A percentile compares a stretch with the other conserved stretches of the same genome.
Conservation (phyloP, 2,329 filamentous ascomycete genomes). For the Colletotrichum sansevieriae region DNA sequence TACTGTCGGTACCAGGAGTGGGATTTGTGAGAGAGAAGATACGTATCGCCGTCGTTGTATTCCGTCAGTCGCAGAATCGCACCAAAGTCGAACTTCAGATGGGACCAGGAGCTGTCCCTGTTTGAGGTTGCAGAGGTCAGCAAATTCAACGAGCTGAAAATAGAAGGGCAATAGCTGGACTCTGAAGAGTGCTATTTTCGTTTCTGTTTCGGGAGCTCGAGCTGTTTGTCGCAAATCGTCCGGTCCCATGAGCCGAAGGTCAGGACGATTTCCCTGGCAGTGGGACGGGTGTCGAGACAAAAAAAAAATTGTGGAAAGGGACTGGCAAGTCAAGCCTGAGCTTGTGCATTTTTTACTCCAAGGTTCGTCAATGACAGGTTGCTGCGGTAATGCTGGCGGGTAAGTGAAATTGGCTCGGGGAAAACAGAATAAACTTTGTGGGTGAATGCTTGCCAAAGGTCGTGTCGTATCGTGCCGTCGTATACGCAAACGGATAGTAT, state of each 20-base stretch:
- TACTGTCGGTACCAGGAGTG: background rate
- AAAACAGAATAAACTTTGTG: conserved; percentile 16
- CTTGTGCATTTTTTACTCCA: conserved; percentile 16
- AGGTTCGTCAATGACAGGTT: conserved; percentile 26
- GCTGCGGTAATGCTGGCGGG: conserved; percentile 31
- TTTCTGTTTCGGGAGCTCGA: conserved; percentile 7
- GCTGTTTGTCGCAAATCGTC: conserved; percentile 39
- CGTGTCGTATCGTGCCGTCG: background rate
- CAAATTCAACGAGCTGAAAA: conserved; percentile 6
- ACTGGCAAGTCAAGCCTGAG: conserved; percentile 24
- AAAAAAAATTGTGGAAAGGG: conserved; percentile 25
- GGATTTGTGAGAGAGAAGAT: background rate
- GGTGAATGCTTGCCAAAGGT: background rate
- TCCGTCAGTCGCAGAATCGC: conserved; percentile 16
- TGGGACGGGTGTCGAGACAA: conserved; percentile 36
- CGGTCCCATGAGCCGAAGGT: conserved; percentile 32
- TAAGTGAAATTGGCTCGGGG: conserved; percentile 24
- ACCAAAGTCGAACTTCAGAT: conserved; percentile 16
- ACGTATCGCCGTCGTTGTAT: background rate
- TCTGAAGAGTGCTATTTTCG: background rate
- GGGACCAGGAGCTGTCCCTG: conserved; percentile 19
- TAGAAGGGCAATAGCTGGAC: background rate
- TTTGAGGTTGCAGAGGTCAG: conserved; percentile 17
- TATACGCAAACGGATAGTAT: conserved; percentile 7
- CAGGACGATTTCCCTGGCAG: conserved; percentile 37